These are phyloP conservation scores for Pichia heedii DNA, from an alignment of 805 yeast species.

Conservation along the genomic window DNA sequence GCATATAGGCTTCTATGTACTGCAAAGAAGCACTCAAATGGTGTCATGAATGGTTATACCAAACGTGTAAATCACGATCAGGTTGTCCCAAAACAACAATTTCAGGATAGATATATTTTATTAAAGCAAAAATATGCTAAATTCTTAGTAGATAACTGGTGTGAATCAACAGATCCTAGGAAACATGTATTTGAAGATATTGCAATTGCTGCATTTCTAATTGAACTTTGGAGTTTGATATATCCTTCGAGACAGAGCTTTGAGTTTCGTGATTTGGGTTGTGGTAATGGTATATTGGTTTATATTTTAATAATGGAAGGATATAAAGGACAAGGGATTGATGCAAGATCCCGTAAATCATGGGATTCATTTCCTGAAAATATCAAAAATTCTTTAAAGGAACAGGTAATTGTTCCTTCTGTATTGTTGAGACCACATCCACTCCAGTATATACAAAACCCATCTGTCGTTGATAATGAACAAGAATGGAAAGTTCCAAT, in stretches of 20 bases:
- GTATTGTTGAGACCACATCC: slow-evolving; percentile 65
- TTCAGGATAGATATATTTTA: slow-evolving; percentile 73
- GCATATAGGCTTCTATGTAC: slow-evolving; percentile 75
- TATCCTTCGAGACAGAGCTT: slow-evolving; percentile 34
- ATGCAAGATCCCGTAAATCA: slow-evolving; percentile 81
- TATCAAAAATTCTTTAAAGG: slow-evolving; percentile 49
- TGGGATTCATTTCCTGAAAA: slow-evolving; percentile 71
- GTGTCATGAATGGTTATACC: slow-evolving; percentile 75
- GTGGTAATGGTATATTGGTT: slow-evolving; percentile 88
- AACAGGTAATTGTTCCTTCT: slow-evolving; percentile 79
- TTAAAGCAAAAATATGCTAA: slow-evolving; percentile 79
- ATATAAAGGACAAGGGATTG: slow-evolving; percentile 73
- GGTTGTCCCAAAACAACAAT: slow-evolving; percentile 72
- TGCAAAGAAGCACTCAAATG: slow-evolving; percentile 73
- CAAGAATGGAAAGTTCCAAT: slow-evolving; percentile 47
- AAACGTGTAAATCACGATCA: slow-evolving; percentile 84
- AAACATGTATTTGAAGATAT: slow-evolving; percentile 96
- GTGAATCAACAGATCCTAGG: slow-evolving; percentile 88
- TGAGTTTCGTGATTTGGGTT: slow-evolving; percentile 83
- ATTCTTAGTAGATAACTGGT: slow-evolving; percentile 70
- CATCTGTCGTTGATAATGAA: slow-evolving; percentile 52
- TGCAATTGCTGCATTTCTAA: slow-evolving; percentile 89
- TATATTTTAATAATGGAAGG: slow-evolving; percentile 74
- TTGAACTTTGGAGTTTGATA: slow-evolving; percentile 69
- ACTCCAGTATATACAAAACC: slow-evolving; percentile 41